Conservation (phyloP, 441 rosid genomes). For the Caryocar brasiliense region DNA sequence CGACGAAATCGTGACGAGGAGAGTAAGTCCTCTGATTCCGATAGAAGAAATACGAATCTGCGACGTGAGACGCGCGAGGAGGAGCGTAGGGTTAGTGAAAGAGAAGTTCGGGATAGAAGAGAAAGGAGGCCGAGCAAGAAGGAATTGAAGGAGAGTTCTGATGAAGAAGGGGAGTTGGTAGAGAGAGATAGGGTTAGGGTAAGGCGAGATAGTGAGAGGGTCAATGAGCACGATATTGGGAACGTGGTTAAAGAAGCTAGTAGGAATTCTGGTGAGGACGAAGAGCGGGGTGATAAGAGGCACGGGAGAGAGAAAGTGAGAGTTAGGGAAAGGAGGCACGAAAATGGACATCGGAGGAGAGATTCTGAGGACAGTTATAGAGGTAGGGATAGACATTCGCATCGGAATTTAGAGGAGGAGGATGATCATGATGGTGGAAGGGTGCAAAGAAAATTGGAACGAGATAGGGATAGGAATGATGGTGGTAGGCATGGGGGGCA, state of each 20-base stretch:
- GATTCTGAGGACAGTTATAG: conserved; percentile 26
- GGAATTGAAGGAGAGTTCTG: conserved; percentile 17
- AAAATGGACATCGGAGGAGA: conserved; percentile 19
- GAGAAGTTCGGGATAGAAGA: not conserved
- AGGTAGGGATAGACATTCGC: conserved; percentile 16
- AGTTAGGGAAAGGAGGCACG: conserved; percentile 17
- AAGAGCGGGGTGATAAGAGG: conserved; percentile 9
- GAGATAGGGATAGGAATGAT: conserved; percentile 15
- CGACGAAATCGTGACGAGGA: not conserved
- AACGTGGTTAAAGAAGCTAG: conserved; percentile 5
- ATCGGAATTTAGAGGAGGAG: conserved; percentile 17
- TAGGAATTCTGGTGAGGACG: conserved; percentile 22
- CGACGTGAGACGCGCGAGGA: too few species aligned
- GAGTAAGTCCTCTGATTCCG: too few species aligned
- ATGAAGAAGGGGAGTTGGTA: conserved; percentile 23
- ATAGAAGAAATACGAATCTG: too few species aligned
- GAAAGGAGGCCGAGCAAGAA: not conserved
- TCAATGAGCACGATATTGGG: conserved; percentile 7
- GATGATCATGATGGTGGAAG: conserved; percentile 20
- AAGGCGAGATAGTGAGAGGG: not conserved
- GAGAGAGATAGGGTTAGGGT: conserved; percentile 11
- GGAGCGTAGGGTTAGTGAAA: too few species aligned
- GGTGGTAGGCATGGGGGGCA: conserved; percentile 22
- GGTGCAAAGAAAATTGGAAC: conserved; percentile 14
- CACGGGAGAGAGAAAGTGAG: conserved; percentile 17